Percentiles rank a stretch among this genome's conserved stretches.
Evolutionary conservation across 345 rosid genomes (phyloP).

Genomic region (Salix caprea): DNA sequence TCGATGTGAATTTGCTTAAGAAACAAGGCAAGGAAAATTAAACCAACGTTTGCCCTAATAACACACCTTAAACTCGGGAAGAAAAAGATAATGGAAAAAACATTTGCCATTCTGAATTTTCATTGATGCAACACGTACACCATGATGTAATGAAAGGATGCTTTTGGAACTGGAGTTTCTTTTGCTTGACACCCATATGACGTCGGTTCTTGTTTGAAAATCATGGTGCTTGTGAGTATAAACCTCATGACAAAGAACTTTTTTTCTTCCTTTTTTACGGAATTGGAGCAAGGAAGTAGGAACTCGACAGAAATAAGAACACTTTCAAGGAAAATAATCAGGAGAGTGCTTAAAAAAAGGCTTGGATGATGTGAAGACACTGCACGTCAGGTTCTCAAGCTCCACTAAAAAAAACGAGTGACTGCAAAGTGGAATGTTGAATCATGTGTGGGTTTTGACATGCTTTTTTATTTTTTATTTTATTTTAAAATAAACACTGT

Average conservation of each 20-base stretch:
- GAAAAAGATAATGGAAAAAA: too few relatives aligned
- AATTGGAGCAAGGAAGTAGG: not conserved
- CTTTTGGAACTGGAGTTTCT: not conserved
- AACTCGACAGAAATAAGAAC: not conserved
- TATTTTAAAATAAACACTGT: not conserved
- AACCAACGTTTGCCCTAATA: not conserved
- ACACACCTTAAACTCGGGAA: not conserved
- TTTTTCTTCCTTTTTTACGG: not conserved
- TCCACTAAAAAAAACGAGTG: not conserved
- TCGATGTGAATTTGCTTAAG: constrained; percentile 6
- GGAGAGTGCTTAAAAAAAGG: not conserved
- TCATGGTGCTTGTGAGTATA: not conserved
- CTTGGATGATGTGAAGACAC: not conserved
- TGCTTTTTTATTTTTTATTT: not conserved
- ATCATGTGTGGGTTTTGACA: constrained; percentile 1
- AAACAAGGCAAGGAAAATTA: constrained; percentile 12
- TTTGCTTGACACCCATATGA: constrained; percentile 5
- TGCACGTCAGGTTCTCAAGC: not conserved
- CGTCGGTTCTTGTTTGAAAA: not conserved
- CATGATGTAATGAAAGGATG: not conserved
- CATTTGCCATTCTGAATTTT: not conserved
- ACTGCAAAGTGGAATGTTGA: constrained; percentile 13
- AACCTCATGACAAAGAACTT: not conserved
- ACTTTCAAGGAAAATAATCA: not conserved
- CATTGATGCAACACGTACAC: not conserved